Base-by-base conservation (phyloP, 768 basidiomycete genomes). In the Kwoniella dejecticola region DNA sequence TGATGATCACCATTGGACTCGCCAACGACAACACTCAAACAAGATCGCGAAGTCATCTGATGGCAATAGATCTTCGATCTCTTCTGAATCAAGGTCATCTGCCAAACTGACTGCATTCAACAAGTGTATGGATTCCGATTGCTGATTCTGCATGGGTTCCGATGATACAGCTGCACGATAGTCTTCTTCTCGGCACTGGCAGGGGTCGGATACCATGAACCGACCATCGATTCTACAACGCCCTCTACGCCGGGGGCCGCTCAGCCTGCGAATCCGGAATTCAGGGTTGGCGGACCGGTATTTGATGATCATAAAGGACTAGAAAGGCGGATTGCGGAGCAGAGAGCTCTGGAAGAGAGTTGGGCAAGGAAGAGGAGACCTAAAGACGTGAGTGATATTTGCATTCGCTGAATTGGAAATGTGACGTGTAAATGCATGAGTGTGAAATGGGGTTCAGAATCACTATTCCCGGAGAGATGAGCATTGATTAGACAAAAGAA, bases 131-230 rank as follows among this genome's bases (percentile, higher is more conserved):
- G n/a, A n/a, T n/a, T n/a, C n/a, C n/a, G n/a, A n/a, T n/a, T n/a
- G n/a, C n/a, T n/a, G n/a, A n/a, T n/a, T n/a, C n/a, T n/a, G n/a
- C n/a, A n/a, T n/a, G n/a, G n/a, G n/a, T n/a, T n/a, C n/a, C n/a
- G n/a, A n/a, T n/a, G n/a, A n/a, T n/a, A 29, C 63, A 78, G 77
- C 52, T 77, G 74, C 62, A 57, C 71, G 4, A 60, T 74, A 40
- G 59, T 75, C 52, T 78, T 78, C 64, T 71, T 77, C 63, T 69
- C 72, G 5, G 75, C 77, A 27, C 60, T 78, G 17, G 65, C 72
- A 8, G 77, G 77, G 0, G 45, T 75, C 33, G 77, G 77, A 19
- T 78, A 77, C 46, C 68, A 68, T 21, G 73, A 71, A 15, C 63
- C 62, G 23, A 50, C 26, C 40, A 57, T 13, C 1, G 42, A 33